These are phyloP conservation scores for Periconia digitata DNA, from an alignment of 2,329 filamentous ascomycete genomes.

Conservation along the genomic window DNA sequence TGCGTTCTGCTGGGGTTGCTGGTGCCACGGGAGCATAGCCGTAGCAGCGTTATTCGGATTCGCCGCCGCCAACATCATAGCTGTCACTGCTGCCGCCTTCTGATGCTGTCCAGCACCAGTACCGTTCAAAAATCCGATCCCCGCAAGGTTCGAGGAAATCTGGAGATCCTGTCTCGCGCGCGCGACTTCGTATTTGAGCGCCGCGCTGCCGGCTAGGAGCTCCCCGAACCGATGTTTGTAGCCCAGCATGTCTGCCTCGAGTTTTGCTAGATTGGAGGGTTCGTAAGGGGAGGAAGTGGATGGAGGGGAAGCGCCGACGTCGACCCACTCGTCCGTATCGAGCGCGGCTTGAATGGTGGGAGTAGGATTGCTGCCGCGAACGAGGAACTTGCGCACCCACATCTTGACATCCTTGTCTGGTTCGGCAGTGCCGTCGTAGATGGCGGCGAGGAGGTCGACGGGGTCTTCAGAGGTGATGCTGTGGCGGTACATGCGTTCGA, in stretches of 20 bases:
- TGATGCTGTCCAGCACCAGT: too few species aligned
- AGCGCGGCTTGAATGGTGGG: constrained; percentile 3
- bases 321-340: constrained; percentile 2
- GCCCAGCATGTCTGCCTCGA: constrained; percentile 18
- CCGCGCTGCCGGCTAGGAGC: constrained; percentile 14
- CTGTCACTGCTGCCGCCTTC: too few species aligned
- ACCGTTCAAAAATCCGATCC: too few species aligned
- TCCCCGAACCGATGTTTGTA: constrained; percentile 18
- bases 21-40: too few species aligned
- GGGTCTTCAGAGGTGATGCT: constrained; percentile 39
- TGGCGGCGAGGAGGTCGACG: constrained; percentile 33
- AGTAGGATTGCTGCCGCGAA: too few species aligned
- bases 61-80: too few species aligned
- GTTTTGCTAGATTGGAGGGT: constrained; percentile 24
- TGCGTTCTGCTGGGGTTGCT: too few species aligned
- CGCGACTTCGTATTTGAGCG: constrained; percentile 24
- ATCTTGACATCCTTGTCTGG: constrained; percentile 22
- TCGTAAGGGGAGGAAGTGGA: too few species aligned
- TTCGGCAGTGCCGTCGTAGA: constrained; percentile 35
- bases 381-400: constrained; percentile 27
- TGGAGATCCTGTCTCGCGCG: constrained; percentile 22
- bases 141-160: too few species aligned
- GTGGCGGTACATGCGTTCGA: constrained; percentile 36
- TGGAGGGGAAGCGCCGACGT: neutral
- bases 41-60: too few species aligned